Evolutionary conservation across 1,284 basidiomycete species (phyloP), one percentile per base, ranked within the genome.

Genomic region (Ceratobasidium sp.): DNA sequence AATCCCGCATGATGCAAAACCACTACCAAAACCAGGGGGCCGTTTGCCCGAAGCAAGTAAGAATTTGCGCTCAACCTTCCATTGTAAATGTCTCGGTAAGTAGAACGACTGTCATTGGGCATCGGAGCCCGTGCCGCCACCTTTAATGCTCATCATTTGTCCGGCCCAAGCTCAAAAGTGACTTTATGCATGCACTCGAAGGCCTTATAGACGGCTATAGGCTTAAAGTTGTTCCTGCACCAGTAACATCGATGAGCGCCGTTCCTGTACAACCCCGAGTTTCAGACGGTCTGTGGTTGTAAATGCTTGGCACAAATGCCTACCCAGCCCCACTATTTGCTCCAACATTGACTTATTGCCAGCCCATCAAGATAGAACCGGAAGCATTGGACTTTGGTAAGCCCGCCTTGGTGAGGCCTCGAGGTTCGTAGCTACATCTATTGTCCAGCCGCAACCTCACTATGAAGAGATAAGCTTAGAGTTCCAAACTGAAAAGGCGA

Each of bases 151-250:
- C 67, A 69, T 69, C 67, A 57, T 50, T 69, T 54, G 20, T 17
- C 46, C n/a, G 20, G 12, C 44, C 33, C 52, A 9, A 33, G 20
- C 52, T 13, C 17, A 23, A 2, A 57, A 6, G 13, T 23, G 26
- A 28, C 56, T 59, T n/a, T 65, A n/a, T n/a, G 52, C 54, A 69
- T 64, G 20, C 28, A 77, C 76, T 5, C 66, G 62, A 77, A 77
- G 42, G 61, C 46, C 44, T 71, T 70, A 33, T 66, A 59, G 26
- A 71, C 50, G 20, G 64, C 67, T 44, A 71, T 33, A 3, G 67
- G 28, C 38, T 77, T 77, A 59, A 77, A 77, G 76, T 59, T 69
- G 26, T 68, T 77, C 13, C 76, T 66, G 67, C 71, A 13, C 76
- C 76, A n/a, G 76, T 77, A 26, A 61, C 68, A 70, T 77, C 76